phyloP scores from a whole-genome alignment of 352 stramenopile species.

The Saprolegnia diclina region DNA sequence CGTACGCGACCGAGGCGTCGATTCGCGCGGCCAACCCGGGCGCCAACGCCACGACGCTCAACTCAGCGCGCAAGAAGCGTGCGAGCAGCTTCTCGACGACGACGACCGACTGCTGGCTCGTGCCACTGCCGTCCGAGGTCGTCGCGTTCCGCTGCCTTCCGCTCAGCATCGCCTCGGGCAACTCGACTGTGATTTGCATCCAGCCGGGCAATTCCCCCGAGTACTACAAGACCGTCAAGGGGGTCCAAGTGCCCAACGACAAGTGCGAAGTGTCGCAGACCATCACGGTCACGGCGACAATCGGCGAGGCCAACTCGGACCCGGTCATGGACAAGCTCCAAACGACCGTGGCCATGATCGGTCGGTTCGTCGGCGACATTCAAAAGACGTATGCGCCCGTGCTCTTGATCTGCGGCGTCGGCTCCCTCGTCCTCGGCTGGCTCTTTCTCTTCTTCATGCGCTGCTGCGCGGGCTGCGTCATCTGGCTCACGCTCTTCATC shows the following conservation, averaged over 20 bases:
- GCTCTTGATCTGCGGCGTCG: conserved; percentile 39
- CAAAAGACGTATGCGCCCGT: conserved; percentile 50
- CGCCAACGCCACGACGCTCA: conserved; percentile 38
- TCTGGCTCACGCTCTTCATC: conserved; percentile 64
- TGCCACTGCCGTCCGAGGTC: conserved; percentile 50
- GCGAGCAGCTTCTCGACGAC: conserved; percentile 38
- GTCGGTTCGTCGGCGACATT: conserved; percentile 64
- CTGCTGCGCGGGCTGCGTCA: conserved; percentile 64
- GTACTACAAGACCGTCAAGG: conserved; percentile 58
- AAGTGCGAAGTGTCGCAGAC: conserved; percentile 76
- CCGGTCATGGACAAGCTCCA: conserved; percentile 70
- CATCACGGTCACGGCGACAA: conserved; percentile 44
- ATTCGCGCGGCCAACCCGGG: conserved; percentile 40
- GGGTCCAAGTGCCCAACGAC: conserved; percentile 43
- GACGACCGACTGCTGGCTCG: conserved; percentile 53
- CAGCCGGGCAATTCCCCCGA: conserved; percentile 55
- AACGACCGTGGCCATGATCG: conserved; percentile 41
- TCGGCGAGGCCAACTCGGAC: conserved; percentile 56
- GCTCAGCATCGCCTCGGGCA: conserved; percentile 51
- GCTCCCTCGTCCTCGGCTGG: conserved; percentile 53
- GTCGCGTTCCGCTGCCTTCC: conserved; percentile 82
- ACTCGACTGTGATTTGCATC: conserved; percentile 48
- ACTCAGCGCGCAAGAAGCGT: conserved; percentile 41
- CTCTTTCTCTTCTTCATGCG: conserved; percentile 65
- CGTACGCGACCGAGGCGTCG: conserved; percentile 58